Conservation (phyloP, 164 flowering plant species). For the Nymphaea colorata region DNA sequence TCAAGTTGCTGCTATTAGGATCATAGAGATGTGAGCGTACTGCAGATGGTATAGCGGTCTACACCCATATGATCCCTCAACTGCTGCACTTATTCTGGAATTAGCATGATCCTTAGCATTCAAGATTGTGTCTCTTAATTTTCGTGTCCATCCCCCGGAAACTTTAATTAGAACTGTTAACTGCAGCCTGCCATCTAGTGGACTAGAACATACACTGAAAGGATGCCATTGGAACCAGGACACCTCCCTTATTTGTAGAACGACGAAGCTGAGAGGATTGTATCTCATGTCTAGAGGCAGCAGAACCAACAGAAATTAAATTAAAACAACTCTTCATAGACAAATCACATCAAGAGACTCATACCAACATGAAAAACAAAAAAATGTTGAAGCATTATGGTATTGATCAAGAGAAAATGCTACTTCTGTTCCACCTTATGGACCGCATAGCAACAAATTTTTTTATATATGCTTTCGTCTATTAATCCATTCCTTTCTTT, state of each 20-base stretch:
- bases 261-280: constrained; percentile 80
- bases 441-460: too few species aligned
- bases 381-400: too few species aligned
- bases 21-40: constrained; percentile 20
- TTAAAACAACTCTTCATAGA: too few species aligned
- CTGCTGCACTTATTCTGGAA: constrained; percentile 48
- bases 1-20: too few species aligned
- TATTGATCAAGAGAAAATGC: too few species aligned
- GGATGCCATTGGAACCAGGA: constrained; percentile 97
- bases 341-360: too few species aligned
- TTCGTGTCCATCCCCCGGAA: constrained; percentile 80
- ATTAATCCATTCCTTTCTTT: too few species aligned
- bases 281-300: constrained; percentile 23
- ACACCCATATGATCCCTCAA: constrained; percentile 95
- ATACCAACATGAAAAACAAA: too few species aligned
- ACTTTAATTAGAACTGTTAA: constrained; percentile 71
- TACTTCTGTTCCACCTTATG: too few species aligned
- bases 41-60: constrained; percentile 67
- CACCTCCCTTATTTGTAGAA: constrained; percentile 63
- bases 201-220: constrained; percentile 89
- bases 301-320: too few species aligned
- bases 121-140: constrained; percentile 31
- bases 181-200: constrained; percentile 67
- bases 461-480: too few species aligned
- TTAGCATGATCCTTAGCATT: constrained; percentile 13